Conservation (phyloP, 192 early-diverging fungal genomes). For the Coemansia sp. region DNA sequence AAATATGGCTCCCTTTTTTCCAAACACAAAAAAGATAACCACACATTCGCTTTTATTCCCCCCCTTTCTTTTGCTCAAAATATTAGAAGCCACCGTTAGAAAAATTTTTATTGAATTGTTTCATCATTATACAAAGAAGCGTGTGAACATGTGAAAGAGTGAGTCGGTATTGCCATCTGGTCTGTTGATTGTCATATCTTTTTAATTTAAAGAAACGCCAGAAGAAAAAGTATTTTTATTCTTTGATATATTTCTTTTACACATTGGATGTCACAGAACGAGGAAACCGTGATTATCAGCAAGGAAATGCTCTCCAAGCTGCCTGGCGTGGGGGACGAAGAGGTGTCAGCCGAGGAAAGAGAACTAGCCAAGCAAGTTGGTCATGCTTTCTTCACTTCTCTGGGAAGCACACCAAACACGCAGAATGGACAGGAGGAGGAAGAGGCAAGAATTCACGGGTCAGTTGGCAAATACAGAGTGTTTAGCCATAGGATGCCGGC, state of each 20-base stretch:
- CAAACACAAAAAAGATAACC: too few species aligned
- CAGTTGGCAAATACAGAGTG: slow-evolving; percentile 11
- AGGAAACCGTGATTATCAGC: neutral
- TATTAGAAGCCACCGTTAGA: neutral
- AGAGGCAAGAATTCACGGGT: neutral
- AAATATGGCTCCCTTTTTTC: neutral
- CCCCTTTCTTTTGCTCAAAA: neutral
- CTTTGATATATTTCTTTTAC: neutral
- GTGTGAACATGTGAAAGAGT: neutral
- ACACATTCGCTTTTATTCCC: too few species aligned
- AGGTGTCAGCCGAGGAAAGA: slow-evolving; percentile 14
- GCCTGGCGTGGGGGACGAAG: slow-evolving; percentile 23
- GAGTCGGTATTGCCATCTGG: neutral
- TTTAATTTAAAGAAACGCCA: neutral
- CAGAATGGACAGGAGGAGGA: neutral
- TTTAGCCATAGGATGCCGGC: slow-evolving; percentile 9
- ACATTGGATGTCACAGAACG: neutral
- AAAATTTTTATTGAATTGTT: neutral
- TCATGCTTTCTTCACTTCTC: neutral
- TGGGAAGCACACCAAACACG: neutral
- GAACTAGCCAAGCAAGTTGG: slow-evolving; percentile 1
- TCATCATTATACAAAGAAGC: too few species aligned
- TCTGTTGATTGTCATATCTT: neutral
- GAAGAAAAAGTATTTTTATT: too few species aligned
- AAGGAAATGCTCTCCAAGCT: neutral